phyloP scores from a whole-genome alignment of 2,329 filamentous ascomycete species.

The Ophiostoma himal-ulmi region DNA sequence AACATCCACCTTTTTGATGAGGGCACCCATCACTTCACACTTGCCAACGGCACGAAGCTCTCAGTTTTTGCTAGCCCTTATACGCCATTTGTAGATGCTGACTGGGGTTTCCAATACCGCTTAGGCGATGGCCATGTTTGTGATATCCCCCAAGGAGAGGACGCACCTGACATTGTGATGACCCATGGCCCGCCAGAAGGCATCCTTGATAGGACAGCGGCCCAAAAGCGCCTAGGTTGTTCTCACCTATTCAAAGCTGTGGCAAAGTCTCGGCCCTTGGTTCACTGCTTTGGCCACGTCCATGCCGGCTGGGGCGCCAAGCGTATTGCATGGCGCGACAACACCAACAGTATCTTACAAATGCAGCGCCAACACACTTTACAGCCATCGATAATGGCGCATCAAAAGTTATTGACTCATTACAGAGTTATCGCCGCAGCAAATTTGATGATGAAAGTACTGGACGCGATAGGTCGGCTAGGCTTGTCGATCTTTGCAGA shows the following conservation, averaged over 20 bases:
- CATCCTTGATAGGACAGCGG: not conserved
- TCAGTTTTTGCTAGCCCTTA: constrained; percentile 49
- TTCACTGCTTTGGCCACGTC: constrained; percentile 4
- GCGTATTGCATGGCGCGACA: not conserved
- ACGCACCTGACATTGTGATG: not conserved
- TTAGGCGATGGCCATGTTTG: constrained; percentile 26
- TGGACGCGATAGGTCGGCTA: not conserved
- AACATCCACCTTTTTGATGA: constrained; percentile 47
- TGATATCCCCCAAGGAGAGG: not conserved
- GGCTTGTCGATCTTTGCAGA: not conserved
- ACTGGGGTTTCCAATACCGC: constrained; percentile 48
- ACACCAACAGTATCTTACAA: not conserved
- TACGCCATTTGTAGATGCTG: constrained; percentile 40
- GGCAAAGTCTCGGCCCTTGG: not conserved
- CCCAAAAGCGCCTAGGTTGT: not conserved
- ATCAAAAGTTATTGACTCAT: not conserved
- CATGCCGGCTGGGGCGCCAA: not conserved
- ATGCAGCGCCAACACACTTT: not conserved
- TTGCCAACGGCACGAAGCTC: constrained; percentile 46
- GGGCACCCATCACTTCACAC: constrained; percentile 42
- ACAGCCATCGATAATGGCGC: not conserved
- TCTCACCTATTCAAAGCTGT: not conserved
- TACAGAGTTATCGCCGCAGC: not conserved
- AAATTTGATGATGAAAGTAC: not conserved
- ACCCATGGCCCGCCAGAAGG: not conserved